A percentile compares a stretch with the other conserved stretches of the same genome.
phyloP scores from a whole-genome alignment of 495 filamentous ascomycete genomes.

The Terfezia boudieri region DNA sequence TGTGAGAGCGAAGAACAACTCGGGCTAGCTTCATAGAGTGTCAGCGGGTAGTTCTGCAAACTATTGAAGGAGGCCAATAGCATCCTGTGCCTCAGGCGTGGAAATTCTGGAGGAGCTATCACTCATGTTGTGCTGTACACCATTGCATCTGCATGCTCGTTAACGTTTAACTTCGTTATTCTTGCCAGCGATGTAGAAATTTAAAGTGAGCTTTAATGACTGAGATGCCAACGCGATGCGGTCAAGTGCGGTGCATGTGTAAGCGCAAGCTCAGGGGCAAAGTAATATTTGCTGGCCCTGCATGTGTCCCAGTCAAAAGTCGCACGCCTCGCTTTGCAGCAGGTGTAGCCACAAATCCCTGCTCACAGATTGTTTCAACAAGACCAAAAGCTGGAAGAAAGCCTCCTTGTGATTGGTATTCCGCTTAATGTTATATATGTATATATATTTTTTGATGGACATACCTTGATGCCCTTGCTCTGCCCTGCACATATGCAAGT shows the following conservation, averaged over 20 bases:
- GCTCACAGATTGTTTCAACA: too few relatives aligned
- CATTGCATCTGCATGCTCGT: neutral
- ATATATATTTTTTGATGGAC: too few relatives aligned
- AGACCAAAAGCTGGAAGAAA: too few relatives aligned
- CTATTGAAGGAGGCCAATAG: neutral
- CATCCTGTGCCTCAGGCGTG: neutral
- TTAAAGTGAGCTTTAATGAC: neutral
- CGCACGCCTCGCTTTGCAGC: too few relatives aligned
- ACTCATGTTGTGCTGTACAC: neutral
- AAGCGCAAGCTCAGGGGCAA: too few relatives aligned
- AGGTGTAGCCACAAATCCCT: too few relatives aligned
- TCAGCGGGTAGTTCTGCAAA: neutral
- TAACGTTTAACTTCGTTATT: neutral
- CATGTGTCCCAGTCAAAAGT: too few relatives aligned
- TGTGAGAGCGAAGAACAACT: neutral
- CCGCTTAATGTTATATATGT: too few relatives aligned
- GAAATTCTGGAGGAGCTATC: neutral
- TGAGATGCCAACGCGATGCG: neutral
- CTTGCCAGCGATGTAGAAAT: neutral
- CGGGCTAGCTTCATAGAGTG: neutral
- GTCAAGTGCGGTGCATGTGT: neutral
- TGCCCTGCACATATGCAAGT: too few relatives aligned
- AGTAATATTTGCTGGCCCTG: too few relatives aligned
- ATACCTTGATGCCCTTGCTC: too few relatives aligned
- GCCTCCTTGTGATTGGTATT: too few relatives aligned